phyloP scores from a whole-genome alignment of 2,329 filamentous ascomycete species.

The Tothia fuscella region DNA sequence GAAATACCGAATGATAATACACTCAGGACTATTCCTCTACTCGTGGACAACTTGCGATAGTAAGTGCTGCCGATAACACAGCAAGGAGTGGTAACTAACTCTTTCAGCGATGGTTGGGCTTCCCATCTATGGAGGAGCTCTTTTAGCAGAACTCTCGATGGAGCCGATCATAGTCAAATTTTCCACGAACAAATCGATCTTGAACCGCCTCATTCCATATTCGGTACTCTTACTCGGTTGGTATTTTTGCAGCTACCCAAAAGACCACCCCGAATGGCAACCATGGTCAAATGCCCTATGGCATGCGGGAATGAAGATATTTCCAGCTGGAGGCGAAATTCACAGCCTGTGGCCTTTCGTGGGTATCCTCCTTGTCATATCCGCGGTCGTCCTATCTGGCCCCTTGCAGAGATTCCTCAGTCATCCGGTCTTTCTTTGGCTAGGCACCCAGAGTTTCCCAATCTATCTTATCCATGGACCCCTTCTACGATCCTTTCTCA shows the following conservation, averaged over 20 bases:
- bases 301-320: slow-evolving; percentile 30
- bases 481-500: slow-evolving; percentile 38
- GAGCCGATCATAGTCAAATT: slow-evolving; percentile 21
- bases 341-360: slow-evolving; percentile 36
- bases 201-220: slow-evolving; percentile 26
- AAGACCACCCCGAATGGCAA: slow-evolving; percentile 38
- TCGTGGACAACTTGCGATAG: slow-evolving; percentile 20
- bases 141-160: slow-evolving; percentile 8
- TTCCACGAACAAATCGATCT: slow-evolving; percentile 27
- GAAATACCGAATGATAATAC: slow-evolving; percentile 34
- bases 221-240: slow-evolving; percentile 32
- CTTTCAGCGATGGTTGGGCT: background rate
- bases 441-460: slow-evolving; percentile 43
- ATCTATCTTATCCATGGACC: slow-evolving; percentile 45
- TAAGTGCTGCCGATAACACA: background rate
- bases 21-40: slow-evolving; percentile 35
- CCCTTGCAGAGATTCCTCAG: slow-evolving; percentile 37
- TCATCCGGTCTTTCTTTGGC: slow-evolving; percentile 39
- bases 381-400: slow-evolving; percentile 41
- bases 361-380: slow-evolving; percentile 36
- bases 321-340: slow-evolving; percentile 33
- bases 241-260: slow-evolving; percentile 38
- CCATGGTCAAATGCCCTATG: slow-evolving; percentile 36
- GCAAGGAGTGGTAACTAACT: background rate
- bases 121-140: slow-evolving; percentile 5